phyloP scores from a whole-genome alignment of 306 rosid species.

The Trifolium dubium region DNA sequence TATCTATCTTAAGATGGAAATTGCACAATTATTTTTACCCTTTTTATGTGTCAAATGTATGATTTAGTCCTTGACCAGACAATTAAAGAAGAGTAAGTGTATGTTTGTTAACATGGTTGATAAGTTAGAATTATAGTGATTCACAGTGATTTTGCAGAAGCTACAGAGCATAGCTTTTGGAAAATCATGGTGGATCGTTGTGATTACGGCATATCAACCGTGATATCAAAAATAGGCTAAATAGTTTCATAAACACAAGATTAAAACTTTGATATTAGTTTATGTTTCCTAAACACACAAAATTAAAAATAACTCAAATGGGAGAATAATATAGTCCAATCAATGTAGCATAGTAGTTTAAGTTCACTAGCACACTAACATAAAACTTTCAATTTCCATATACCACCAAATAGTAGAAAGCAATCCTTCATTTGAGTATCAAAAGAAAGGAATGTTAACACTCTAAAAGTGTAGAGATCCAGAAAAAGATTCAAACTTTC shows the following conservation, averaged over 20 bases:
- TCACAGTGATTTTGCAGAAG: no score
- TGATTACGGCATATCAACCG: neutral
- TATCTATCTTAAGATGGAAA: neutral
- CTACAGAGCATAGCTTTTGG: no score
- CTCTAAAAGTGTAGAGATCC: constrained; percentile 7
- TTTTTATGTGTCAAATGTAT: neutral
- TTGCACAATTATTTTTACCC: neutral
- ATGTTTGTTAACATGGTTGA: no score
- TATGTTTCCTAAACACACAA: constrained; percentile 3
- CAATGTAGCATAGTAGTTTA: constrained; percentile 11
- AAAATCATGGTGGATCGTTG: no score
- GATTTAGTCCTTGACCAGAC: neutral
- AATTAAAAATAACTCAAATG: neutral
- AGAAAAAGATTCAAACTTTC: constrained; percentile 30
- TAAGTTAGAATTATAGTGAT: no score
- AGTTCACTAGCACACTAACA: neutral
- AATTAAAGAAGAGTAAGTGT: neutral
- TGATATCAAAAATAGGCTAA: neutral
- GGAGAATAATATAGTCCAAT: constrained; percentile 11
- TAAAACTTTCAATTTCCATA: constrained; percentile 27
- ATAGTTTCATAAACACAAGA: neutral
- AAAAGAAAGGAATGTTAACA: neutral
- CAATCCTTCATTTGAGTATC: no score
- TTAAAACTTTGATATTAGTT: neutral
- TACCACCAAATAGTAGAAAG: neutral